Evolutionary conservation across 768 basidiomycete genomes (phyloP).

Genomic region (Hortiboletus flavorubellus): DNA sequence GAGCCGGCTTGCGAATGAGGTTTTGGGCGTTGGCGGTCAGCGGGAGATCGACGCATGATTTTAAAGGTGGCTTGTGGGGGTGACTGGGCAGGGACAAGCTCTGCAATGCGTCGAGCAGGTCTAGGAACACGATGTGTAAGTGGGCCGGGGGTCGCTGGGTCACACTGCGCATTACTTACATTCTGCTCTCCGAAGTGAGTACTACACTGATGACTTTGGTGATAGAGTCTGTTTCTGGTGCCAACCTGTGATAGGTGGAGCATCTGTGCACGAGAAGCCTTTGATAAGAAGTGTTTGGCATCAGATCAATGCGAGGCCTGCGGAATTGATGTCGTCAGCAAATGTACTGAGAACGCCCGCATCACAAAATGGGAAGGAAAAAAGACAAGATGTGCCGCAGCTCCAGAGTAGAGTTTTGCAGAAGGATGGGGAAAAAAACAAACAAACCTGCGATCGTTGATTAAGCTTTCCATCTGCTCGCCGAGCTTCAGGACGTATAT

Average conservation of each 20-base stretch:
- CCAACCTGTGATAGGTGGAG: conserved; percentile 74
- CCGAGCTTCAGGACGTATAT: conserved; percentile 87
- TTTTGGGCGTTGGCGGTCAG: conserved; percentile 53
- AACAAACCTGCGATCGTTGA: conserved; percentile 68
- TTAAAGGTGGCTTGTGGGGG: conserved; percentile 74
- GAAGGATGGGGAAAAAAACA: not conserved
- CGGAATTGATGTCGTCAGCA: conserved; percentile 24
- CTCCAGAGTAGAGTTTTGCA: not conserved
- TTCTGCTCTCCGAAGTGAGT: conserved; percentile 61
- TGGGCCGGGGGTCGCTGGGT: not conserved
- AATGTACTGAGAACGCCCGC: not conserved
- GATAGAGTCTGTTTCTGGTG: conserved; percentile 61
- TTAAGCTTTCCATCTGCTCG: conserved; percentile 78
- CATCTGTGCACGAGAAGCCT: conserved; percentile 84
- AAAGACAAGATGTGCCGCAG: not conserved
- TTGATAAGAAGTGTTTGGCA: conserved; percentile 76
- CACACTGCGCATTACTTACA: conserved; percentile 49
- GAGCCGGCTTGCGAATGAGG: conserved; percentile 72
- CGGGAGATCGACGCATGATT: conserved; percentile 72
- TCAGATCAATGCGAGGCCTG: conserved; percentile 64
- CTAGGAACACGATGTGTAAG: conserved; percentile 38
- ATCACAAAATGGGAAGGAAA: not conserved
- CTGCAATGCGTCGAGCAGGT: conserved; percentile 64
- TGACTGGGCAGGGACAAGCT: conserved; percentile 74
- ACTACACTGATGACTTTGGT: conserved; percentile 63